These are phyloP conservation scores for Scedosporium apiospermum DNA, from an alignment of 2,329 filamentous ascomycete genomes.

Conservation along the genomic window DNA sequence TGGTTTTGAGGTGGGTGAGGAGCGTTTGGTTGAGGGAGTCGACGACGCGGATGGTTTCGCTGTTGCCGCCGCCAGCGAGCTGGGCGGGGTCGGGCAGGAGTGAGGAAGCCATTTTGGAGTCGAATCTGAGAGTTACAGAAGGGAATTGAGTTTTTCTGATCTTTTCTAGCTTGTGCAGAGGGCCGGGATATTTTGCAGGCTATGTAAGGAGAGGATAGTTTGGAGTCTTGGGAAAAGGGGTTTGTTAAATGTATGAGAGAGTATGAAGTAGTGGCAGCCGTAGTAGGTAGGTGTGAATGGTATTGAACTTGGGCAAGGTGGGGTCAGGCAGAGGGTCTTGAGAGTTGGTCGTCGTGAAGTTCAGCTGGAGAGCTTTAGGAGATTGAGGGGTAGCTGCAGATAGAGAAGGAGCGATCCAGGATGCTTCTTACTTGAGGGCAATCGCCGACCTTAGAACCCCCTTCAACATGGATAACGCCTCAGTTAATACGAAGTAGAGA, in stretches of 20 bases:
- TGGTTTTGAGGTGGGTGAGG: conserved; percentile 31
- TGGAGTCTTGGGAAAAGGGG: too few relatives aligned
- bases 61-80: conserved; percentile 39
- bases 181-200: too few relatives aligned
- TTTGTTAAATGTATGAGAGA: too few relatives aligned
- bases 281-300: too few relatives aligned
- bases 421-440: background rate
- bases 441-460: background rate
- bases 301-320: background rate
- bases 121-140: background rate
- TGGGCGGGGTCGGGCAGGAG: conserved; percentile 18
- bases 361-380: background rate
- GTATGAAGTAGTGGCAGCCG: too few relatives aligned
- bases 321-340: background rate
- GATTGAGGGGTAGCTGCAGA: background rate
- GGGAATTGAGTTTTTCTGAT: background rate
- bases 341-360: too few relatives aligned
- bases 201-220: too few relatives aligned
- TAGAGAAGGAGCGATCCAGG: background rate
- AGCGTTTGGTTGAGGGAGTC: conserved; percentile 29
- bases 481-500: too few relatives aligned
- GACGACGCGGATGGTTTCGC: conserved; percentile 29
- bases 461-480: background rate
- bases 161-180: too few relatives aligned
- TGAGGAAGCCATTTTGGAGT: conserved; percentile 1